These are phyloP conservation scores for Conticribra guillardii DNA, from an alignment of 108 stramenopile genomes.

Conservation along the genomic window DNA sequence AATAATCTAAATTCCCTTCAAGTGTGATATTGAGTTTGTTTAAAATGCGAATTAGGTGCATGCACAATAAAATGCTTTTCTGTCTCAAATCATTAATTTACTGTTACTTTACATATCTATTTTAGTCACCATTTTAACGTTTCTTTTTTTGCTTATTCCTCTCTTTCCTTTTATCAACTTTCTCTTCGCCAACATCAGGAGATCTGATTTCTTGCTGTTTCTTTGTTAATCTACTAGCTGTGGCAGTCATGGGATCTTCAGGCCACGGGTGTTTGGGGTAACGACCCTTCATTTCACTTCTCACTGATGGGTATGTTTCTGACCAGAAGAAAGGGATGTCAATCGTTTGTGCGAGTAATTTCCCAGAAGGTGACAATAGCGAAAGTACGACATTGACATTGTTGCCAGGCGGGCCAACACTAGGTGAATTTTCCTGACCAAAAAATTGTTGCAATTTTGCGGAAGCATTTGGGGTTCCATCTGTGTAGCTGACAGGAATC, in stretches of 20 bases:
- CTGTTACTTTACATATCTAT: no score
- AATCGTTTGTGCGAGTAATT: constrained; percentile 55
- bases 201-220: constrained; percentile 47
- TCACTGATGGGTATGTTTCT: constrained; percentile 59
- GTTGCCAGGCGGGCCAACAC: constrained; percentile 45
- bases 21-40: no score
- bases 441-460: constrained; percentile 79
- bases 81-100: no score
- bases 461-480: constrained; percentile 40
- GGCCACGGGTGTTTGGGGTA: constrained; percentile 81
- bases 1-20: no score
- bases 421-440: constrained; percentile 45
- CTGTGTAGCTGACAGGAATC: constrained; percentile 54
- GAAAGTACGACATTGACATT: constrained; percentile 47
- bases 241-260: constrained; percentile 58
- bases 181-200: no score
- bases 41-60: no score
- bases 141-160: no score
- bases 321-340: constrained; percentile 72
- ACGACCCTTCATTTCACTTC: constrained; percentile 62
- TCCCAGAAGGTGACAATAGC: constrained; percentile 61
- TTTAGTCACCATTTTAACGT: no score
- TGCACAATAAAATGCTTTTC: no score
- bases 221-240: constrained; percentile 61
- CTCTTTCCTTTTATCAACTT: background rate